Percentiles rank a stretch among this genome's conserved stretches.
These are phyloP conservation scores for Lathyrus sativus DNA, from an alignment of 306 rosid species.

Conservation along the genomic window DNA sequence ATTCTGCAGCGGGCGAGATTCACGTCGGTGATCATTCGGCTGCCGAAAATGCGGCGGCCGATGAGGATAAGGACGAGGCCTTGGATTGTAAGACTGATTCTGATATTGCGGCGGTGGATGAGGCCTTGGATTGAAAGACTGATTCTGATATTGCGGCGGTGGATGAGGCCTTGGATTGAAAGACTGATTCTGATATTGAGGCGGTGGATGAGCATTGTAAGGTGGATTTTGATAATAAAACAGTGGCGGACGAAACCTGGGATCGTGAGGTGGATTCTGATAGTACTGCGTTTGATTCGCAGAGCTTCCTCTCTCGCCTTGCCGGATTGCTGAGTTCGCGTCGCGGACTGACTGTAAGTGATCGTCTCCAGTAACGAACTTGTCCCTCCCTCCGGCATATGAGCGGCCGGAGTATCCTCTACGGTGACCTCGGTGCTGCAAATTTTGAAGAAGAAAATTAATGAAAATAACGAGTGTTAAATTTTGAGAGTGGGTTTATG, in stretches of 20 bases:
- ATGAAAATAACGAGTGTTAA: background rate
- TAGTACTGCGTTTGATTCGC: conserved; percentile 37
- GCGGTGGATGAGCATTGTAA: conserved; percentile 15
- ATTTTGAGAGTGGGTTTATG: background rate
- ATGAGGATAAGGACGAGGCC: conserved; percentile 31
- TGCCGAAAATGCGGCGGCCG: conserved; percentile 35
- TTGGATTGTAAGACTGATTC: conserved; percentile 17
- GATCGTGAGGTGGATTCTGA: conserved; percentile 34
- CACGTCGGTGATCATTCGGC: conserved; percentile 26
- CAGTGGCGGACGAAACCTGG: conserved; percentile 3
- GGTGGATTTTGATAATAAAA: conserved; percentile 12
- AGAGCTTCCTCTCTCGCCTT: conserved; percentile 48
- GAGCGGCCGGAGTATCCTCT: conserved; percentile 60
- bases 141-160: conserved; percentile 27
- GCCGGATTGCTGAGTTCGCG: conserved; percentile 58
- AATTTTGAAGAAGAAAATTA: conserved; percentile 1
- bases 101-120: conserved; percentile 29
- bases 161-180: conserved; percentile 35
- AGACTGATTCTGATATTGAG: conserved; percentile 32
- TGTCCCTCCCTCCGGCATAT: conserved; percentile 44
- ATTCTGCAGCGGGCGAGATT: conserved; percentile 4
- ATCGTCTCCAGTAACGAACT: conserved; percentile 56
- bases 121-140: conserved; percentile 36
- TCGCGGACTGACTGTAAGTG: conserved; percentile 62
- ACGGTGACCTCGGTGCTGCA: conserved; percentile 65